phyloP scores from a whole-genome alignment of 2,329 filamentous ascomycete species.

The Microdochium paspali region DNA sequence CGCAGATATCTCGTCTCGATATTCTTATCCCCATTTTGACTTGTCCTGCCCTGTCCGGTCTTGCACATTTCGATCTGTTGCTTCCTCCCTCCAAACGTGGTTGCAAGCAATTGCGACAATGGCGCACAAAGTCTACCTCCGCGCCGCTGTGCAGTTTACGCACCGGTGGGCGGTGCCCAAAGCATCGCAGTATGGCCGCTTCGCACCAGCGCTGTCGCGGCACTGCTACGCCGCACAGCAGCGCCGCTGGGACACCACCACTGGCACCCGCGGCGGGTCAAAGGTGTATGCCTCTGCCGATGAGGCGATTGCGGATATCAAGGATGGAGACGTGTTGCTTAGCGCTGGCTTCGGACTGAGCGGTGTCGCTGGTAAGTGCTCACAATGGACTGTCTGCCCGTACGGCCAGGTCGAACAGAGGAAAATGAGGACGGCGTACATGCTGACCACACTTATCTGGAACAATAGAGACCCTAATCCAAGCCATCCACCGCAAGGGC shows the following conservation, averaged over 20 bases:
- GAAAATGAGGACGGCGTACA: background rate
- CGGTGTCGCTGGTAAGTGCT: slow-evolving; percentile 53
- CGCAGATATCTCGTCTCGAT: too few relatives aligned
- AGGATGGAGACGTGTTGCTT: slow-evolving; percentile 60
- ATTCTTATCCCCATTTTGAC: too few relatives aligned
- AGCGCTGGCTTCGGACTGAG: slow-evolving; percentile 79
- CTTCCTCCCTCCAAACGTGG: background rate
- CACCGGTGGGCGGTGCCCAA: slow-evolving; percentile 13
- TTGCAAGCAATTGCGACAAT: slow-evolving; percentile 6
- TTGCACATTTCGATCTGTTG: background rate
- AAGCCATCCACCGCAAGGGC: slow-evolving; percentile 52
- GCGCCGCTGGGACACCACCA: background rate
- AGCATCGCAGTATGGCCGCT: slow-evolving; percentile 8
- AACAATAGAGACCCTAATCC: slow-evolving; percentile 64
- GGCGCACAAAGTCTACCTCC: slow-evolving; percentile 12
- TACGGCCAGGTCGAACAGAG: too few relatives aligned
- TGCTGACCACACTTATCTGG: slow-evolving; percentile 3
- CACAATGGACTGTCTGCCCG: too few relatives aligned
- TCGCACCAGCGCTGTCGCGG: slow-evolving; percentile 7
- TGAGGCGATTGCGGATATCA: slow-evolving; percentile 60
- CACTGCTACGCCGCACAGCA: slow-evolving; percentile 4
- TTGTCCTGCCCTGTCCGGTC: background rate
- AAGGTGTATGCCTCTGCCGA: slow-evolving; percentile 49
- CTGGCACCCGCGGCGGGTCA: slow-evolving; percentile 23
- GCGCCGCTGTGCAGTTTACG: slow-evolving; percentile 15